Evolutionary conservation across 2,329 filamentous ascomycete genomes (phyloP).

Genomic region (Pestalotiopsis sp.): DNA sequence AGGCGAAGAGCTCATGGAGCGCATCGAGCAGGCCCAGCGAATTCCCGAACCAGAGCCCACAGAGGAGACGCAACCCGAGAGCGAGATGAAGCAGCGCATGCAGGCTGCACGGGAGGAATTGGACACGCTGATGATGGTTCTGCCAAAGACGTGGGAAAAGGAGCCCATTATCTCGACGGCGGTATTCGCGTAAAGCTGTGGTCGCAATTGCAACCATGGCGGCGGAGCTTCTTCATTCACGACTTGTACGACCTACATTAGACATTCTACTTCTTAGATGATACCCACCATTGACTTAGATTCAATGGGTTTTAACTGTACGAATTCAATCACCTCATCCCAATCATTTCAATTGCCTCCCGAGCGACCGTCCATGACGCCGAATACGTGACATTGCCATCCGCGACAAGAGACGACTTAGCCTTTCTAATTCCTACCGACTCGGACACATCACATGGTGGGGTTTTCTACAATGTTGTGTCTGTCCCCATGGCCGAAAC

Average conservation of each 20-base stretch:
- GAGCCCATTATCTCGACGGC: conserved; percentile 31
- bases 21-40: conserved; percentile 20
- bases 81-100: conserved; percentile 30
- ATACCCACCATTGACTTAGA: neutral
- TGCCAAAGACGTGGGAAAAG: conserved; percentile 30
- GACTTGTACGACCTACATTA: neutral
- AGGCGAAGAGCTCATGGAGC: conserved; percentile 20
- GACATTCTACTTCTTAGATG: neutral
- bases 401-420: neutral
- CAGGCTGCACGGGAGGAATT: conserved; percentile 31
- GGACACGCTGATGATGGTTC: conserved; percentile 29
- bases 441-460: neutral
- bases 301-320: neutral
- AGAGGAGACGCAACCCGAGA: neutral
- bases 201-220: conserved; percentile 14
- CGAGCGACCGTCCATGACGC: neutral
- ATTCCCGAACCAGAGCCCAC: neutral
- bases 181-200: conserved; percentile 25
- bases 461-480: neutral
- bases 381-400: neutral
- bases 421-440: neutral
- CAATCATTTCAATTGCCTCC: neutral
- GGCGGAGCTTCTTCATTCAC: neutral
- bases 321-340: neutral
- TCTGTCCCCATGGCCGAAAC: neutral